phyloP scores from a whole-genome alignment of 2,329 filamentous ascomycete species.

The Nemania serpens region DNA sequence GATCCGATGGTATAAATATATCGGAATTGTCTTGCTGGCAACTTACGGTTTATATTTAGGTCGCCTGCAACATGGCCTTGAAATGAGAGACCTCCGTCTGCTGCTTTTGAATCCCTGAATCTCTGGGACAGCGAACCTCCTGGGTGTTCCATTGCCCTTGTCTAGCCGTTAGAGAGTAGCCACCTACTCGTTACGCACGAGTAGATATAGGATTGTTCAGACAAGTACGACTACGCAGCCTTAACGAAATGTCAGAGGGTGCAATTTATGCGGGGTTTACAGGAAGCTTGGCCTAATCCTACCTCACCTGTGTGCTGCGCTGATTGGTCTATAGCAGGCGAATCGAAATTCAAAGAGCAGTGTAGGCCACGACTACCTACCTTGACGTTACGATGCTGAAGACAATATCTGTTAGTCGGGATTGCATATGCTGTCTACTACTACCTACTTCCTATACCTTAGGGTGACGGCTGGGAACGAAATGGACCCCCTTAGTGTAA shows the following conservation, averaged over 20 bases:
- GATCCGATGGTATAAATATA: background rate
- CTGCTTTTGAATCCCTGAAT: conserved; percentile 1
- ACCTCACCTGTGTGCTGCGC: background rate
- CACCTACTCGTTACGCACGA: background rate
- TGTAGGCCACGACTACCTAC: background rate
- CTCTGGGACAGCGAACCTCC: background rate
- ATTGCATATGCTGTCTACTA: too few species aligned
- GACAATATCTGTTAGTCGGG: background rate
- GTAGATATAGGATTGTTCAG: background rate
- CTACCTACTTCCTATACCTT: too few species aligned
- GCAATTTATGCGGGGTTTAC: too few species aligned
- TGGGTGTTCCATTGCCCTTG: background rate
- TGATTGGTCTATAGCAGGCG: background rate
- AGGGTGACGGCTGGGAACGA: background rate
- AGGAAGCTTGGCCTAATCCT: too few species aligned
- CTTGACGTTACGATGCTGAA: background rate
- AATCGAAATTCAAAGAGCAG: background rate
- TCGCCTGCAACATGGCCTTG: conserved; percentile 2
- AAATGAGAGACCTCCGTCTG: conserved; percentile 1
- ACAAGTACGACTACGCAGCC: background rate
- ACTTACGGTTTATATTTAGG: conserved; percentile 3
- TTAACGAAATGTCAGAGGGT: too few species aligned
- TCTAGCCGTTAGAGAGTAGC: background rate
- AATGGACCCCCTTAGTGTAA: background rate
- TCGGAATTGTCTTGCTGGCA: background rate